phyloP scores from a whole-genome alignment of 176 grass and related monocot species.

The Stipa capillata region DNA sequence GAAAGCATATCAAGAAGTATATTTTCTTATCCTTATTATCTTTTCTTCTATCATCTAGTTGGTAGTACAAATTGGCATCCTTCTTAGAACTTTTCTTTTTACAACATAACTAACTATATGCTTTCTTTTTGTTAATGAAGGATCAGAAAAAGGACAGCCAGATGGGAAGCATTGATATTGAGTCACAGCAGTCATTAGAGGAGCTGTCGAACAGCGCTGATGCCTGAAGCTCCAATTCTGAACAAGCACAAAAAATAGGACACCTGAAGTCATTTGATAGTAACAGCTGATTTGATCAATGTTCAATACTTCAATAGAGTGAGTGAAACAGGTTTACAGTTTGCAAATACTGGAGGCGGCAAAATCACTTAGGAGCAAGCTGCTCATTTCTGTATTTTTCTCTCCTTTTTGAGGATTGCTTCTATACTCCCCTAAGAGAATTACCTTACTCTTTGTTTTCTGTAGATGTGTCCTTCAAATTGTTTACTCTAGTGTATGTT shows the following conservation, averaged over 20 bases:
- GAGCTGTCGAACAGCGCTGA: constrained; percentile 36
- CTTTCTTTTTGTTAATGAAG: constrained; percentile 15
- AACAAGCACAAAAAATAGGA: constrained; percentile 14
- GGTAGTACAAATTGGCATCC: not conserved
- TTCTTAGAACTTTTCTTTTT: not conserved
- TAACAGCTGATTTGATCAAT: constrained; percentile 18
- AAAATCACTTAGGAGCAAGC: constrained; percentile 23
- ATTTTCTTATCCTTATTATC: not conserved
- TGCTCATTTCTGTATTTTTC: not conserved
- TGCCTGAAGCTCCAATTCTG: constrained; percentile 17
- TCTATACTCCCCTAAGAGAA: constrained; percentile 39
- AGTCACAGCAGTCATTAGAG: constrained; percentile 40
- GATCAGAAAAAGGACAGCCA: constrained; percentile 57
- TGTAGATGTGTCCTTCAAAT: constrained; percentile 8
- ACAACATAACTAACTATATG: not conserved
- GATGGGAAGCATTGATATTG: constrained; percentile 69
- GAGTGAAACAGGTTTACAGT: constrained; percentile 32
- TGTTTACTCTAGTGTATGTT: constrained; percentile 13
- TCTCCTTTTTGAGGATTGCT: constrained; percentile 5
- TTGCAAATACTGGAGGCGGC: constrained; percentile 20
- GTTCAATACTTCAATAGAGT: constrained; percentile 14
- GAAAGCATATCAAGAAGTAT: constrained; percentile 57
- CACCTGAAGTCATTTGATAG: constrained; percentile 5
- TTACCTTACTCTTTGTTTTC: not conserved
- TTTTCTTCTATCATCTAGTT: not conserved